Evolutionary conservation across 352 stramenopile species (phyloP).

Genomic region (Phytophthora fragariaefolia): DNA sequence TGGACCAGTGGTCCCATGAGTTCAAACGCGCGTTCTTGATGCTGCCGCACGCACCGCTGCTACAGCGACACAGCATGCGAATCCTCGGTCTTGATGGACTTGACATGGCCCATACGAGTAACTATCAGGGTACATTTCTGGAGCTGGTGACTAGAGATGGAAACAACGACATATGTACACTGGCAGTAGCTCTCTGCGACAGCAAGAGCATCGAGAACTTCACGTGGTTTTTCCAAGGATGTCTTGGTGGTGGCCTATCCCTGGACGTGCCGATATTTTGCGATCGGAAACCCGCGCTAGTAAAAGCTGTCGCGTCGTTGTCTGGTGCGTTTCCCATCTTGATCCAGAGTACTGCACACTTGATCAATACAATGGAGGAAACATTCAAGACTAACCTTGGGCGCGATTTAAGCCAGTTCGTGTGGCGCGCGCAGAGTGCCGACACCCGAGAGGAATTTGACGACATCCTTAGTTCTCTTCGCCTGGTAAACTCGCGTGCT

Average conservation of each 20-base stretch:
- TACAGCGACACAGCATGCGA: slow-evolving; percentile 36
- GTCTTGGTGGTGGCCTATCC: slow-evolving; percentile 32
- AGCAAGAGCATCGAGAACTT: slow-evolving; percentile 43
- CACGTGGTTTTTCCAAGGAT: slow-evolving; percentile 52
- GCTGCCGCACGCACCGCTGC: slow-evolving; percentile 41
- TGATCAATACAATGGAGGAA: slow-evolving; percentile 39
- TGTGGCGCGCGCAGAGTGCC: slow-evolving; percentile 40
- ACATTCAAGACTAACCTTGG: slow-evolving; percentile 38
- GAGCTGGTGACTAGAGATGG: slow-evolving; percentile 51
- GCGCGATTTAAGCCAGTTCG: slow-evolving; percentile 25
- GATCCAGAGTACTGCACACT: slow-evolving; percentile 47
- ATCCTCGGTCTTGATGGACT: slow-evolving; percentile 44
- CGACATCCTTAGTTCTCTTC: slow-evolving; percentile 25
- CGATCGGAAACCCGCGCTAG: slow-evolving; percentile 35
- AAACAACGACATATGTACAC: slow-evolving; percentile 43
- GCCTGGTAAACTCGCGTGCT: slow-evolving; percentile 21
- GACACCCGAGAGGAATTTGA: slow-evolving; percentile 45
- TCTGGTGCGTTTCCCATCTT: slow-evolving; percentile 41
- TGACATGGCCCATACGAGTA: slow-evolving; percentile 46
- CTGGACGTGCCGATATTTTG: slow-evolving; percentile 50
- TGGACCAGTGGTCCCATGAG: slow-evolving; percentile 39
- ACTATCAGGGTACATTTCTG: slow-evolving; percentile 42
- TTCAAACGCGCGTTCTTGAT: slow-evolving; percentile 57
- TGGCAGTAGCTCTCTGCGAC: slow-evolving; percentile 49
- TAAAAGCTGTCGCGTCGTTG: slow-evolving; percentile 37